Evolutionary conservation across 257 asterid species (phyloP).

Genomic region (Nicotiana paniculata): DNA sequence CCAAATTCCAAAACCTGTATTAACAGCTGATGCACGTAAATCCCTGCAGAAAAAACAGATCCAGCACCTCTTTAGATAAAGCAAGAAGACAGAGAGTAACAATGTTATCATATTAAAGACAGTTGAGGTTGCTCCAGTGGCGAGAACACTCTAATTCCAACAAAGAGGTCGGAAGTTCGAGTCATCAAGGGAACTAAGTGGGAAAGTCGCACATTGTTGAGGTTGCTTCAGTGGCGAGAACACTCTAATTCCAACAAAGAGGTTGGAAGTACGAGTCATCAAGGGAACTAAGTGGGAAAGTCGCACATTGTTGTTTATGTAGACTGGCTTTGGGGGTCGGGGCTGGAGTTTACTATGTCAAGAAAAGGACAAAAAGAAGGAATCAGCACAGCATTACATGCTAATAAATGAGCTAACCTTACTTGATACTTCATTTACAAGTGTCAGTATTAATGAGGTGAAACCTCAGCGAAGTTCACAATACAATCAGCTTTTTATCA

Average conservation of each 20-base stretch:
- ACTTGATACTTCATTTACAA: neutral
- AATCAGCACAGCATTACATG: neutral
- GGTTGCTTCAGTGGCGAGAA: neutral
- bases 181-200: neutral
- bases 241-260: too few species aligned
- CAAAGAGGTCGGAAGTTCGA: neutral
- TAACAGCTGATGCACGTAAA: constrained; percentile 2
- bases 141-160: neutral
- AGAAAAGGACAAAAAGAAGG: too few species aligned
- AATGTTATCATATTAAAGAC: neutral
- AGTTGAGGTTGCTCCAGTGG: neutral
- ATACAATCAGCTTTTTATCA: neutral
- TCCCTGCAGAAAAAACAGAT: constrained; percentile 21
- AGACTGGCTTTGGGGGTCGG: neutral
- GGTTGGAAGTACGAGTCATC: neutral
- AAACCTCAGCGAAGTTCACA: neutral
- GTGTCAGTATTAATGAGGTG: neutral
- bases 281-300: neutral
- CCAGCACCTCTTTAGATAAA: constrained; percentile 14
- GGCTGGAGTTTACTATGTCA: neutral
- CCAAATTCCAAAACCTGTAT: constrained; percentile 6
- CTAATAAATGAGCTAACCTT: neutral
- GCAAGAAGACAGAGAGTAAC: neutral
- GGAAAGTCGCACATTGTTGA: neutral
- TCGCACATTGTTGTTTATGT: neutral